Percentiles rank a stretch among this genome's conserved stretches.
Evolutionary conservation across 2,329 filamentous ascomycete species (phyloP).

Genomic region (Pseudocercospora cruenta): DNA sequence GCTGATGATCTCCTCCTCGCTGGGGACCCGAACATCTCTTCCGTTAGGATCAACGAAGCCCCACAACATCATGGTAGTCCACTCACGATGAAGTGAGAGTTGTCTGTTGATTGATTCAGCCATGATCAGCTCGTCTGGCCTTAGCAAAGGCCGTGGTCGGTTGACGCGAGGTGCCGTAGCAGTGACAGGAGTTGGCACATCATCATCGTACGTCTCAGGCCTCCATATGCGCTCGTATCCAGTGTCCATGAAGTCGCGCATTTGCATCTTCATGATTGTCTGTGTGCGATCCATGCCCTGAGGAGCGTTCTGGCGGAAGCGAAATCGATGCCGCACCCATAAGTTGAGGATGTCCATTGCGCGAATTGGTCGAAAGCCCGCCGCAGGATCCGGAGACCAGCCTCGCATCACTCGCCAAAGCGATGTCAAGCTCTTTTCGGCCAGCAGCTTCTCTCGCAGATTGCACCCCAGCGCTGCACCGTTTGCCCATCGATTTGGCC

Average conservation of each 20-base stretch:
- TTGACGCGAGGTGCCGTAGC: background rate
- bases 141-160: slow-evolving; percentile 18
- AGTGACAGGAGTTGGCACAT: background rate
- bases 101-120: slow-evolving; percentile 58
- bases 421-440: slow-evolving; percentile 36
- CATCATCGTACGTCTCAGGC: slow-evolving; percentile 9
- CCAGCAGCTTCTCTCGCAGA: slow-evolving; percentile 56
- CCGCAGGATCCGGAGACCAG: slow-evolving; percentile 41
- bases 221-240: slow-evolving; percentile 18
- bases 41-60: slow-evolving; percentile 46
- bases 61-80: slow-evolving; percentile 64
- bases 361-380: slow-evolving; percentile 33
- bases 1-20: slow-evolving; percentile 13
- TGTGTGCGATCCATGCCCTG: slow-evolving; percentile 28
- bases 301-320: slow-evolving; percentile 33
- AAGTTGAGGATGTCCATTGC: slow-evolving; percentile 59
- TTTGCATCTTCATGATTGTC: slow-evolving; percentile 57
- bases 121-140: slow-evolving; percentile 53
- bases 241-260: slow-evolving; percentile 16
- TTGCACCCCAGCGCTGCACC: slow-evolving; percentile 44
- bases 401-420: slow-evolving; percentile 64
- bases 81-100: slow-evolving; percentile 58
- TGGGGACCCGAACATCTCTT: background rate
- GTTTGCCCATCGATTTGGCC: slow-evolving; percentile 16
- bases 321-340: slow-evolving; percentile 62